phyloP scores from a whole-genome alignment of 2,329 filamentous ascomycete genomes.

The Penicillium sp. region DNA sequence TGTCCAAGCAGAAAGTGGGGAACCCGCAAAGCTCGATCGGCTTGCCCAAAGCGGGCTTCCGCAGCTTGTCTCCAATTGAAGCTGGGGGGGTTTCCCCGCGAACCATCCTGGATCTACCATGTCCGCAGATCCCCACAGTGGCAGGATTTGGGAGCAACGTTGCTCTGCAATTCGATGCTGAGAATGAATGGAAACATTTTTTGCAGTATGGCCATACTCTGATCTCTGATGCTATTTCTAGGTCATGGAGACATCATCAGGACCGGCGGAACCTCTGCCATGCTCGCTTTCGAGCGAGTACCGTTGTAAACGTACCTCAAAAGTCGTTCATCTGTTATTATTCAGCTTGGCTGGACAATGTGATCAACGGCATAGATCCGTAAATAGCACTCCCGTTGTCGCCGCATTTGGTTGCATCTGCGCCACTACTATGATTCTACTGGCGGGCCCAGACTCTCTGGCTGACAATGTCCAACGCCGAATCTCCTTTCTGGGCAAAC shows the following conservation, averaged over 20 bases:
- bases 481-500: conserved; percentile 1
- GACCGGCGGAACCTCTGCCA: too few species aligned
- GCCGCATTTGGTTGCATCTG: background rate
- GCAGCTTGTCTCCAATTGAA: background rate
- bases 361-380: background rate
- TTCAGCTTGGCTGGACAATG: background rate
- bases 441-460: conserved; percentile 1
- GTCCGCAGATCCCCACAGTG: too few species aligned
- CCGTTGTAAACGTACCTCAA: background rate
- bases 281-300: too few species aligned
- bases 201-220: background rate
- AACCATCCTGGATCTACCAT: too few species aligned
- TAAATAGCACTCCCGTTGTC: conserved; percentile 3
- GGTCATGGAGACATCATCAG: background rate
- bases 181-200: background rate
- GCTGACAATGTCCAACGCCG: background rate
- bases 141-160: too few species aligned
- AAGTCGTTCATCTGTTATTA: background rate
- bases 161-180: too few species aligned
- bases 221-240: background rate
- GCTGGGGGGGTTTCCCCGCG: too few species aligned
- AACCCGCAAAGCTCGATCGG: conserved; percentile 10
- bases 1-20: background rate
- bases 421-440: conserved; percentile 2
- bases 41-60: conserved; percentile 15